A percentile compares a stretch with the other conserved stretches of the same genome.
Conservation (phyloP, 1,284 basidiomycete species). For the Ustilago hordei region DNA sequence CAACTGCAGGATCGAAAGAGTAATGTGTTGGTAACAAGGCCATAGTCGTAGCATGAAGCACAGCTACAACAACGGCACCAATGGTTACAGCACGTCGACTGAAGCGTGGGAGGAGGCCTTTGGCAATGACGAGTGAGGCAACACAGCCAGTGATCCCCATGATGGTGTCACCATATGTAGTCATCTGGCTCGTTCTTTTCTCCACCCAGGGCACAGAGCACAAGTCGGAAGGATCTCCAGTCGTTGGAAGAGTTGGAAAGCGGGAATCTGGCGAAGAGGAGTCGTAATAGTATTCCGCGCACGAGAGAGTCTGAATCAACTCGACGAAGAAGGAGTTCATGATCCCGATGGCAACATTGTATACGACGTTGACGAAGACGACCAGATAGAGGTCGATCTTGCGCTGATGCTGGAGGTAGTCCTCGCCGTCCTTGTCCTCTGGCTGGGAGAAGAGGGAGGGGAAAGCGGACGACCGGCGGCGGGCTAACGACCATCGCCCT, state of each 20-base stretch:
- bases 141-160: constrained; percentile 16
- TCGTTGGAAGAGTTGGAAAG: constrained; percentile 21
- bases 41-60: background rate
- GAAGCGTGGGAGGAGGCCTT: constrained; percentile 22
- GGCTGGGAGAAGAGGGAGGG: constrained; percentile 45
- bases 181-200: constrained; percentile 32
- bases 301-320: constrained; percentile 32
- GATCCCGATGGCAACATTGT: constrained; percentile 16
- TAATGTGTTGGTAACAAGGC: constrained; percentile 39
- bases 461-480: constrained; percentile 41
- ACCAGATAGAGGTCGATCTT: constrained; percentile 21
- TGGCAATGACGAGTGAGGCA: constrained; percentile 26
- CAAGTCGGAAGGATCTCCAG: constrained; percentile 22
- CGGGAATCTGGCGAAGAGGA: constrained; percentile 9
- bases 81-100: constrained; percentile 23
- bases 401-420: constrained; percentile 24
- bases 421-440: constrained; percentile 34
- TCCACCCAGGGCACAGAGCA: constrained; percentile 37
- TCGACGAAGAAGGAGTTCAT: constrained; percentile 27
- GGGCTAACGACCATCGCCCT: constrained; percentile 29
- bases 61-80: background rate
- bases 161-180: constrained; percentile 17
- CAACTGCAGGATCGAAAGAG: constrained; percentile 28
- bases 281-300: constrained; percentile 45
- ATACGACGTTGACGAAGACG: constrained; percentile 20